Base-by-base conservation (phyloP, 495 filamentous ascomycete species). In the Amorphotheca resinae region DNA sequence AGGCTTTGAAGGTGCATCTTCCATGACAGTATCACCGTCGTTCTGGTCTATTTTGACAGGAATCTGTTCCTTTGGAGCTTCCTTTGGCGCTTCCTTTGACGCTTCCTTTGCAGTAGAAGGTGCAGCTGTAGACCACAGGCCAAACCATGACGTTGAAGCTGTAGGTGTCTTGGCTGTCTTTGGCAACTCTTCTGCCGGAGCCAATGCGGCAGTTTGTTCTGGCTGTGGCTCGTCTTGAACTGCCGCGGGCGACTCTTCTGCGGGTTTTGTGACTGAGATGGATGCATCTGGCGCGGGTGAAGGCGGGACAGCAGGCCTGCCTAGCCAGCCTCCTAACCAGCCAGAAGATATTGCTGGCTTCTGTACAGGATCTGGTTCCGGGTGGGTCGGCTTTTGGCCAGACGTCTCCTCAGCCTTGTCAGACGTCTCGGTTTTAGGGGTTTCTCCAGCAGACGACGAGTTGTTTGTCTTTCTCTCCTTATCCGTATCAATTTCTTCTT, bases 241-340 rank as follows among this genome's bases (percentile, higher is more conserved):
- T 25, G 28, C 20, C 4, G 30, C 6, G 1, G 12, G 16, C 9
- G 33, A 16, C n/a, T 17, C 51, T 42, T 55, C 38, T 21, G 42
- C 30, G 9, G 53, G 41, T 31, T 53, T 52, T 48, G 37, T 4
- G 3, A 7, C 34, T 28, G 55, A 51, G 20, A 56, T 39, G 21
- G 51, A 49, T 9, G 53, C 16, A 17, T 54, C 41, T 33, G 57
- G 51, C 8, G 52, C 25, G 43, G 49, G 49, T 18, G 45, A 36
- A 9, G 47, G 22, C 23, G 48, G 55, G 3, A 57, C 50, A 17
- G 45, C 51, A 23, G 60, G 22, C 22, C 53, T 45, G 38, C 57
- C 60, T 18, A 73, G 66, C 25, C 79, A 60, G 70, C 76, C 79
- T 41, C 70, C 73, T 22, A 79, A 51, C 77, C 77, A 80, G 20